Evolutionary conservation across 2,329 filamentous ascomycete species (phyloP), one percentile per base, ranked within the genome.

Genomic region (Bipolaris victoriae): DNA sequence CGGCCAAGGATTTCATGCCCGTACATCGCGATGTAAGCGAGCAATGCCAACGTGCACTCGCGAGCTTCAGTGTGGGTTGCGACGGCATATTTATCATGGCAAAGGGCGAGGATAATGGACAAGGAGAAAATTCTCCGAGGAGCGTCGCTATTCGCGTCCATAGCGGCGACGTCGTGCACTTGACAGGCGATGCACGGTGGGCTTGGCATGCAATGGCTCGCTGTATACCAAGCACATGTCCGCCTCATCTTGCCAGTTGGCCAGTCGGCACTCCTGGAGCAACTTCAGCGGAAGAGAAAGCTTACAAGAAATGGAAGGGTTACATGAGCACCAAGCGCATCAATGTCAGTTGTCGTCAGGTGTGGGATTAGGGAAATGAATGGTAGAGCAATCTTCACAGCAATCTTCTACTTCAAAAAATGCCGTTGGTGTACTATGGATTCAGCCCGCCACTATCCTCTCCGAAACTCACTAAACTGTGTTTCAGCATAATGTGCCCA

Each of bases 161-260:
- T 31, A 97, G 92, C 2, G 94, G 95, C 0, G 94, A 98, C 78
- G 91, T 88, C 5, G 86, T 98, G 0, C 92, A 96, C 72, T 97
- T 99, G 90, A 88, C 86, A 48, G 85, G 89, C 26, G 84, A 88
- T 58, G 89, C 91, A 6, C 83, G 95, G 45, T 96, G 91, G 79
- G 93, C 94, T 3, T 98, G 94, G 94, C 95, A 98, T 78, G 93
- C 91, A 10, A 93, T 98, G 47, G 93, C 95, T 2, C 94, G 92
- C 72, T 89, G 97, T 3, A 74, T 97, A 43, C 85, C 88, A 45
- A 85, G 81, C 1, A 96, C 91, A 0, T 98, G 93, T 74, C 94
- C 94, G 0, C 77, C 80, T 0, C 90, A 88, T 76, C 78, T 98
- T 49, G 80, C 83, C 53, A 81, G 88, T 49, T 98, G 93, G 93